A percentile compares a stretch with the other conserved stretches of the same genome.
These are phyloP conservation scores for Pleurotus pulmonarius DNA, from an alignment of 768 basidiomycete species.

Conservation along the genomic window DNA sequence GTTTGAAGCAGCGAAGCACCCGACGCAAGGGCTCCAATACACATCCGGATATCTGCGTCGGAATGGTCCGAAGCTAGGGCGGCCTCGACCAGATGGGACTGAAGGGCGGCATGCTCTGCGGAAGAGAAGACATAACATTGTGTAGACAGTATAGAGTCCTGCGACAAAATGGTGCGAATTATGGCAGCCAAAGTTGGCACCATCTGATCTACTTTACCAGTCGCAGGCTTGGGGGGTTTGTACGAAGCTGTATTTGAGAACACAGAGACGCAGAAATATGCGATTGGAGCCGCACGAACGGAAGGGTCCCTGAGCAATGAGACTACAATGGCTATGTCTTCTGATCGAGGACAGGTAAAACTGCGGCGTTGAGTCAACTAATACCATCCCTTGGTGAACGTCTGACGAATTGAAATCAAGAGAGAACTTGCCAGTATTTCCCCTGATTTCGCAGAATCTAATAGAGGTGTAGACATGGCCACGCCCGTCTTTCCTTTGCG, in stretches of 20 bases:
- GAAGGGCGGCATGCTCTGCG: slow-evolving; percentile 33
- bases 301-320: slow-evolving; percentile 38
- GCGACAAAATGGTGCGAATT: slow-evolving; percentile 29
- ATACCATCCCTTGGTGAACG: slow-evolving; percentile 1
- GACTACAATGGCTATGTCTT: slow-evolving; percentile 42
- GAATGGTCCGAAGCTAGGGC: slow-evolving; percentile 31
- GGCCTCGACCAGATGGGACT: slow-evolving; percentile 36
- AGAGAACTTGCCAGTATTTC: slow-evolving; percentile 26
- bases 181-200: slow-evolving; percentile 31
- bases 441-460: slow-evolving; percentile 34
- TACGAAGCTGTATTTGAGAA: slow-evolving; percentile 21
- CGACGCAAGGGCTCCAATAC: slow-evolving; percentile 47
- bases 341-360: slow-evolving; percentile 38
- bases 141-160: slow-evolving; percentile 22
- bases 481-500: slow-evolving; percentile 13
- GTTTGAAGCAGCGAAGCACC: slow-evolving; percentile 47
- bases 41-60: slow-evolving; percentile 34
- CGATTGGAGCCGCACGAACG: slow-evolving; percentile 22
- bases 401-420: neutral
- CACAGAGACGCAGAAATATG: slow-evolving; percentile 32
- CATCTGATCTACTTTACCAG: slow-evolving; percentile 26
- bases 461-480: slow-evolving; percentile 27
- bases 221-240: slow-evolving; percentile 14
- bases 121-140: slow-evolving; percentile 49
- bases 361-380: slow-evolving; percentile 41